Evolutionary conservation across 2,329 filamentous ascomycete species (phyloP).

Genomic region (Phialophora tarda): DNA sequence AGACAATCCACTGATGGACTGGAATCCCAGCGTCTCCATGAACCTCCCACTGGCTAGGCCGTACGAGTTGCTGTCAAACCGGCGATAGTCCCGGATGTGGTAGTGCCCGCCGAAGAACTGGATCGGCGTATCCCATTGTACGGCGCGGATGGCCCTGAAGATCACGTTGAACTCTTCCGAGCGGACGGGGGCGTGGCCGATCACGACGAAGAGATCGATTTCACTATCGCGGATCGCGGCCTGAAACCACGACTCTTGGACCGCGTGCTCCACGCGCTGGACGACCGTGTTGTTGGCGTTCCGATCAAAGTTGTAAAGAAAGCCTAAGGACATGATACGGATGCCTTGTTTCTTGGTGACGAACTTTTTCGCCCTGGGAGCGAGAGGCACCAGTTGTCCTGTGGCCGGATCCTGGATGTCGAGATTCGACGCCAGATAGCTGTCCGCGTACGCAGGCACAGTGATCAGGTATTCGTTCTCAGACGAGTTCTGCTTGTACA

Average conservation of each 20-base stretch:
- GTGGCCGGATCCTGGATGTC: conserved; percentile 80
- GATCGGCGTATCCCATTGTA: conserved; percentile 81
- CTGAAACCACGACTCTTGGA: conserved; percentile 88
- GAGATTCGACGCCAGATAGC: conserved; percentile 89
- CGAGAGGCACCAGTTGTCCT: conserved; percentile 74
- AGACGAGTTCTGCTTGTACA: conserved; percentile 81
- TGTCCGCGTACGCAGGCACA: conserved; percentile 78
- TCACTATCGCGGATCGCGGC: conserved; percentile 78
- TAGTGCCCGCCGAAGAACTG: conserved; percentile 90
- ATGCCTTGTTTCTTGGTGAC: conserved; percentile 88
- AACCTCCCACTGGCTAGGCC: conserved; percentile 88
- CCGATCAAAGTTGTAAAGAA: conserved; percentile 89
- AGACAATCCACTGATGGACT: conserved; percentile 75
- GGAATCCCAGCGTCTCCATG: conserved; percentile 93
- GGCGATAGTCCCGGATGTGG: conserved; percentile 83
- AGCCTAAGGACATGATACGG: conserved; percentile 85
- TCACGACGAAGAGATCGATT: conserved; percentile 83
- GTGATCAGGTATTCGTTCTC: conserved; percentile 78
- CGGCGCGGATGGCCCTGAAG: conserved; percentile 76
- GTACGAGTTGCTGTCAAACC: conserved; percentile 77
- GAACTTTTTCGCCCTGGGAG: conserved; percentile 84
- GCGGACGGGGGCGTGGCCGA: conserved; percentile 81
- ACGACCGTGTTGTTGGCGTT: conserved; percentile 92
- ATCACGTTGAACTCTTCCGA: conserved; percentile 80
- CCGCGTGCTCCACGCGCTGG: conserved; percentile 75